These are phyloP conservation scores for Vaccinium darrowii DNA, from an alignment of 148 eudicot genomes.

Conservation along the genomic window DNA sequence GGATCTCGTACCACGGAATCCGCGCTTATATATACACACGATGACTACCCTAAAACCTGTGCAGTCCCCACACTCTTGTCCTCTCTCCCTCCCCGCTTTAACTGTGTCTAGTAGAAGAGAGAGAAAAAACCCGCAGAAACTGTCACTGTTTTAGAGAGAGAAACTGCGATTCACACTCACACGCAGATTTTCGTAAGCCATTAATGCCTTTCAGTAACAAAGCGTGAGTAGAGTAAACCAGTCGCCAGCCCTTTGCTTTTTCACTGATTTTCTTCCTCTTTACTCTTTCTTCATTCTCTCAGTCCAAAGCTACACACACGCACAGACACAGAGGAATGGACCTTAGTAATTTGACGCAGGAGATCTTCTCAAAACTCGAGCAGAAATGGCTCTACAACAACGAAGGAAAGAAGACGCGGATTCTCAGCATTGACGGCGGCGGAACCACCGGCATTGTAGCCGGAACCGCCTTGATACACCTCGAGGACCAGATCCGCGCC, in stretches of 20 bases:
- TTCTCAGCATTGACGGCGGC: slow-evolving; percentile 84
- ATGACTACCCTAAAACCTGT: not conserved
- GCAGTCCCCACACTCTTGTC: not conserved
- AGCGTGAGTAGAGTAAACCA: slow-evolving; percentile 11
- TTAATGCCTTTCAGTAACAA: slow-evolving; percentile 24
- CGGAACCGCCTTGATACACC: slow-evolving; percentile 51
- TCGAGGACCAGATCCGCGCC: slow-evolving; percentile 63
- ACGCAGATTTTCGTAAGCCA: slow-evolving; percentile 7
- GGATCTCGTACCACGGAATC: too few relatives aligned
- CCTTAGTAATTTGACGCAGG: slow-evolving; percentile 49
- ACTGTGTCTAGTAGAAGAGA: not conserved
- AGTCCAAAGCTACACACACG: too few relatives aligned
- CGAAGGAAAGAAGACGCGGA: slow-evolving; percentile 40
- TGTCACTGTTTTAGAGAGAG: slow-evolving; percentile 8
- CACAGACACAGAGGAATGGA: slow-evolving; percentile 34
- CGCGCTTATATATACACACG: not conserved
- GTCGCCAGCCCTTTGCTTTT: not conserved
- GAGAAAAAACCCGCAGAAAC: not conserved
- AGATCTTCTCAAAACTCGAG: slow-evolving; percentile 64
- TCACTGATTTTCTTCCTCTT: slow-evolving; percentile 11
- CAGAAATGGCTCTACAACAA: slow-evolving; percentile 48
- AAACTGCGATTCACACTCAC: slow-evolving; percentile 5
- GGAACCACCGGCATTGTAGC: slow-evolving; percentile 58
- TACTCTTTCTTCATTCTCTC: not conserved
- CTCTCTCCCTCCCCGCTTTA: not conserved